Evolutionary conservation across 139 green algal species (phyloP).

Genomic region (Coccomyxa sp.): DNA sequence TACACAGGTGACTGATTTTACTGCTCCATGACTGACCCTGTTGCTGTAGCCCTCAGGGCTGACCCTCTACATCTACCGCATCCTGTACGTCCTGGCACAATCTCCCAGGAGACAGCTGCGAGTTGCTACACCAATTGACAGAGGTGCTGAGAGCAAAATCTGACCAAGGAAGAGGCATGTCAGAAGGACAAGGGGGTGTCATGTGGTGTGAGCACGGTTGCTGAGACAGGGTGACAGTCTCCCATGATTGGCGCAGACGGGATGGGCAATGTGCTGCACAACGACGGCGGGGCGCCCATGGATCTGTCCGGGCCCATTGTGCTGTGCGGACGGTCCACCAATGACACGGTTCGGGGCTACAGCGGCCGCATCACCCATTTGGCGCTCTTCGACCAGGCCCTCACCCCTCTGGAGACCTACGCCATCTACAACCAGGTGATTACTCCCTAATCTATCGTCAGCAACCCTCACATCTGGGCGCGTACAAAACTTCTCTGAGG

Average conservation of each 20-base stretch:
- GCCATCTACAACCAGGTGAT: constrained; percentile 10
- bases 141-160: too few relatives aligned
- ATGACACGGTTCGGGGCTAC: constrained; percentile 18
- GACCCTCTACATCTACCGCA: too few relatives aligned
- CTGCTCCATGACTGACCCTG: too few relatives aligned
- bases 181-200: too few relatives aligned
- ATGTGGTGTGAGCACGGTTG: too few relatives aligned
- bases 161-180: too few relatives aligned
- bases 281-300: constrained; percentile 35
- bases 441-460: neutral
- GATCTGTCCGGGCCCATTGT: constrained; percentile 20
- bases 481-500: neutral
- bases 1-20: constrained; percentile 5
- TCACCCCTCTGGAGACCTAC: constrained; percentile 7
- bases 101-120: too few relatives aligned
- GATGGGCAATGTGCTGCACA: neutral
- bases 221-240: neutral
- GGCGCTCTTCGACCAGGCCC: constrained; percentile 16
- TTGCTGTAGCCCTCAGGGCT: too few relatives aligned
- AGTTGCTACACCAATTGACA: too few relatives aligned
- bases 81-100: too few relatives aligned
- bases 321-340: constrained; percentile 33
- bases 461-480: neutral
- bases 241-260: neutral
- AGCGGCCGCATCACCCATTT: constrained; percentile 18